These are phyloP conservation scores for Skeletonema grethae DNA, from an alignment of 108 stramenopile species.

Conservation along the genomic window DNA sequence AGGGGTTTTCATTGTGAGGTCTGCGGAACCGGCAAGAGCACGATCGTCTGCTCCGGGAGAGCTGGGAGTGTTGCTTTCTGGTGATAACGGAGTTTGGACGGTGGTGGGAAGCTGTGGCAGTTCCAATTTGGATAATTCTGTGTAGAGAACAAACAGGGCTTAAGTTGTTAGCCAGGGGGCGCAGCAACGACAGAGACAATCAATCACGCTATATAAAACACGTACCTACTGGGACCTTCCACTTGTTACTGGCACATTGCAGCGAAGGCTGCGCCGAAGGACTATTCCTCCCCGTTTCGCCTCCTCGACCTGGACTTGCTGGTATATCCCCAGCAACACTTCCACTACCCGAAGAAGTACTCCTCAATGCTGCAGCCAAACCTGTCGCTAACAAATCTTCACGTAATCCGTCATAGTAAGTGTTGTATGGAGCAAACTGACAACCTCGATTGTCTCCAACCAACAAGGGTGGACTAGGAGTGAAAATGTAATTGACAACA, in stretches of 20 bases:
- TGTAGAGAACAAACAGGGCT: not conserved
- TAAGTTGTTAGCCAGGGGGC: not conserved
- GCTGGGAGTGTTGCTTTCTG: slow-evolving; percentile 29
- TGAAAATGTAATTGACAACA: slow-evolving; percentile 67
- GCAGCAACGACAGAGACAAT: not conserved
- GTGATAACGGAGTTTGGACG: slow-evolving; percentile 26
- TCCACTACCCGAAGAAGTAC: slow-evolving; percentile 5
- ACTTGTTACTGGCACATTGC: slow-evolving; percentile 91
- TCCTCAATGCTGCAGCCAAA: slow-evolving; percentile 69
- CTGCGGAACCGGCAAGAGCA: slow-evolving; percentile 52
- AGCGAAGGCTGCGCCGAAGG: slow-evolving; percentile 63
- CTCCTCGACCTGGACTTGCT: slow-evolving; percentile 34
- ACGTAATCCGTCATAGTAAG: slow-evolving; percentile 86
- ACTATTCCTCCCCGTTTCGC: slow-evolving; percentile 28
- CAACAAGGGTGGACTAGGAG: slow-evolving; percentile 83
- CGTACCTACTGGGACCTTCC: slow-evolving; percentile 79
- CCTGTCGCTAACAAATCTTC: slow-evolving; percentile 86
- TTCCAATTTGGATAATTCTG: slow-evolving; percentile 72
- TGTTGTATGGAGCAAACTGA: slow-evolving; percentile 90
- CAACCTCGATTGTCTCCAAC: slow-evolving; percentile 89
- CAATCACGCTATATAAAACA: not conserved
- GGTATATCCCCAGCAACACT: slow-evolving; percentile 33
- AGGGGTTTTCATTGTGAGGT: slow-evolving; percentile 65
- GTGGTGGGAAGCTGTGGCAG: slow-evolving; percentile 63
- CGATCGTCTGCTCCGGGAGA: slow-evolving; percentile 74